These are phyloP conservation scores for Amorphotheca resinae DNA, from an alignment of 495 filamentous ascomycete genomes.

Conservation along the genomic window DNA sequence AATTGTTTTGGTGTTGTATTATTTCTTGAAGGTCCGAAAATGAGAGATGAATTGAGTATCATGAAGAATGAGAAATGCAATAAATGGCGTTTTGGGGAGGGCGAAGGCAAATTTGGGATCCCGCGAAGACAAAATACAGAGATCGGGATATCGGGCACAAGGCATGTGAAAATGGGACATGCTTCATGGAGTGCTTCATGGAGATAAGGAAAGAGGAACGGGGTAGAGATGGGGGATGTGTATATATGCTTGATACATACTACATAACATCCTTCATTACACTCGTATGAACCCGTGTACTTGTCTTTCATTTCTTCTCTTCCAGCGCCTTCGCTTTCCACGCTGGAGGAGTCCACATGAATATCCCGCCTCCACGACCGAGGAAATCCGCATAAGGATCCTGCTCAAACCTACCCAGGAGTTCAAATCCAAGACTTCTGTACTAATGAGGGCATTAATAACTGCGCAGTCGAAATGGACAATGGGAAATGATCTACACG, in stretches of 20 bases:
- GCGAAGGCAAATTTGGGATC: not conserved
- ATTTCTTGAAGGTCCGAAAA: conserved; percentile 4
- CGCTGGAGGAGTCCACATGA: not conserved
- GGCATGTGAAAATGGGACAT: not conserved
- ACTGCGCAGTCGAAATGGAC: not conserved
- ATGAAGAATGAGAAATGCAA: conserved; percentile 1
- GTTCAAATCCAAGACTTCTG: not conserved
- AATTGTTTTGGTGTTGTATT: conserved; percentile 9
- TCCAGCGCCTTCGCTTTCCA: no score
- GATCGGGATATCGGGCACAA: not conserved
- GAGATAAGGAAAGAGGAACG: no score
- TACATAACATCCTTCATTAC: no score
- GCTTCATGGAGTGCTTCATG: not conserved
- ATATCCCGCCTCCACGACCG: not conserved
- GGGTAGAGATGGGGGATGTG: no score
- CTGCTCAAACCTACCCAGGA: not conserved
- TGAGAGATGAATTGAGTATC: not conserved
- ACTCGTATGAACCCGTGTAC: no score
- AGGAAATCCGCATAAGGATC: not conserved
- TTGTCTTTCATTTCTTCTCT: no score
- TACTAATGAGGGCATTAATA: not conserved
- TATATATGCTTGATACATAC: no score
- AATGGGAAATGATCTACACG: no score
- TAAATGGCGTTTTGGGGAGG: not conserved
- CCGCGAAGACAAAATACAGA: not conserved